Evolutionary conservation across 768 basidiomycete genomes (phyloP), one percentile per base, ranked within the genome.

Genomic region (Podaxis carcinomalis): DNA sequence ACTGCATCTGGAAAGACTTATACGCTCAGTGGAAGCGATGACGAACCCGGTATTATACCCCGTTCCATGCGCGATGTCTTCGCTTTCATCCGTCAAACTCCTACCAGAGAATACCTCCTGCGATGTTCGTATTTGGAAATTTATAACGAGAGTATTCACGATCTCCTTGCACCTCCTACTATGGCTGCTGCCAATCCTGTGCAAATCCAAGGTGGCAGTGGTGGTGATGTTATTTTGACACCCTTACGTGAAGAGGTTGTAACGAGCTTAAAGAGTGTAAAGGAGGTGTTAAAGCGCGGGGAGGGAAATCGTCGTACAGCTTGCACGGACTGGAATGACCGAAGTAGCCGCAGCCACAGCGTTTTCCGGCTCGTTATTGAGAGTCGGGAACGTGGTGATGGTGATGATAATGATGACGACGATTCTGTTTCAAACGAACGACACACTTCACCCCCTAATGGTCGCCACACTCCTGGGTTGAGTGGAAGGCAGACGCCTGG

Each of bases 301-400:
- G 93, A 97, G 70, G 85, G 89, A 3, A 88, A 93, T 68, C 78
- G 96, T 53, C 79, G 93, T 62, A 97, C 95, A 3, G 95, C 95
- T 0, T 92, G 87, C 66, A 99, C 97, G n/a, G 96, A 99, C 68
- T 99, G 96, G 96, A 99, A 99, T 70, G 91, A 95, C 67, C 77
- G 96, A 61, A 95, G 92, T 76, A 94, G 92, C 70, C 81, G 96
- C 36, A 95, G 93, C 76, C 96, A 98, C 71, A 92, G 90, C 65
- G 92, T 98, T 0, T 97, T 98, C 72, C 79, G 95, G 32, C 83
- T 98, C 28, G 95, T 98, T 0, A 87, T 96, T 53, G 94, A 97
- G 73, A 93, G 91, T 66, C 78, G 92, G 56, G 91, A 88, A 68
- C 76, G 87, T 58, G 85, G 83, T 7, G 57, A 62, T 27, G 64